Conservation (phyloP, 2,329 filamentous ascomycete genomes). For the Amesomyces nigricolor region DNA sequence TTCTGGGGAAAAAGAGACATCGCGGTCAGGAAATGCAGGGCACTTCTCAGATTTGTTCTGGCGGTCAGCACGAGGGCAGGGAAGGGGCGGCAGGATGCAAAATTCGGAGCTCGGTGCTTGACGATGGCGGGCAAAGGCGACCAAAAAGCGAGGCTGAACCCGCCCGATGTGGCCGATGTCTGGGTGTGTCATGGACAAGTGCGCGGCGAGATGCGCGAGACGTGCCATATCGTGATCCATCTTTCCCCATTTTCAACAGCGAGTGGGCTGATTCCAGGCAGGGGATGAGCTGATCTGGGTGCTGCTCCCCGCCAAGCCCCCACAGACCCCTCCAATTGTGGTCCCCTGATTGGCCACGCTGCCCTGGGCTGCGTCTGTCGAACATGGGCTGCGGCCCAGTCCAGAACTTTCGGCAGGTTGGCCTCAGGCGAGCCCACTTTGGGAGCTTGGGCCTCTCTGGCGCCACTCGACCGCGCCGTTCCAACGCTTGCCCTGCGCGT, state of each 20-base stretch:
- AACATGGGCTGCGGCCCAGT: constrained; percentile 8
- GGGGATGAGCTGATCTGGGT: constrained; percentile 26
- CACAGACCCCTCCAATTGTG: constrained; percentile 5
- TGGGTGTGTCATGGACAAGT: neutral
- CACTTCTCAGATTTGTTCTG: no score
- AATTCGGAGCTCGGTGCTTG: neutral
- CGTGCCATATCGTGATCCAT: constrained; percentile 21
- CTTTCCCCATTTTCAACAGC: constrained; percentile 6
- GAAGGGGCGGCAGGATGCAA: neutral
- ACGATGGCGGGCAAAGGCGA: neutral
- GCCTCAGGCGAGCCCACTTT: constrained; percentile 21
- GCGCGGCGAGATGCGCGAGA: constrained; percentile 13
- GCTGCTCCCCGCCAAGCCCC: constrained; percentile 3
- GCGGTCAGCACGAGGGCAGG: neutral
- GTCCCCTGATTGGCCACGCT: constrained; percentile 17
- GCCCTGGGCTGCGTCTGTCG: constrained; percentile 10
- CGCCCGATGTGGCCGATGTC: no score
- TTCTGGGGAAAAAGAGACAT: constrained; percentile 1
- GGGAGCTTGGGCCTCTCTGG: constrained; percentile 15
- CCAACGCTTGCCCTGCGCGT: no score
- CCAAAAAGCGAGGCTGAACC: no score
- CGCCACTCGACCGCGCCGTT: constrained; percentile 14
- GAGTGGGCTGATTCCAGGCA: constrained; percentile 26
- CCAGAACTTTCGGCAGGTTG: constrained; percentile 19
- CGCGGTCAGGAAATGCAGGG: neutral